Evolutionary conservation across 768 basidiomycete genomes (phyloP).

Genomic region (Suillus variegatus): DNA sequence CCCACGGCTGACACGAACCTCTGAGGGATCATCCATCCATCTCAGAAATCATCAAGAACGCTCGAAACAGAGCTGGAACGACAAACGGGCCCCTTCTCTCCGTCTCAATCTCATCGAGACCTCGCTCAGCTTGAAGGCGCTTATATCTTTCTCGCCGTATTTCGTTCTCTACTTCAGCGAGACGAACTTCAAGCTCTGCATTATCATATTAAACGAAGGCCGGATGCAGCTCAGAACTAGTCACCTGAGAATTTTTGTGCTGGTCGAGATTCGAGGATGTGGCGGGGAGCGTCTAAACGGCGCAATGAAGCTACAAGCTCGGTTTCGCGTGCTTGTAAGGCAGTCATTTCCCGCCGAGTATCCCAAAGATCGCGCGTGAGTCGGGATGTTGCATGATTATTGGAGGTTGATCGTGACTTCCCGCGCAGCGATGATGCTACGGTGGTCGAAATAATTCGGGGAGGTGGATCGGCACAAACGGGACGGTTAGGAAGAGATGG

Average conservation of each 20-base stretch:
- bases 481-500: not conserved
- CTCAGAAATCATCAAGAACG: conserved; percentile 53
- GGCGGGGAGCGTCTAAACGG: not conserved
- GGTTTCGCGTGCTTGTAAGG: conserved; percentile 13
- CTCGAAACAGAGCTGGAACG: conserved; percentile 51
- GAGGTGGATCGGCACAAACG: not conserved
- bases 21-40: conserved; percentile 13
- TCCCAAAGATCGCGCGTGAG: conserved; percentile 21
- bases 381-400: not conserved
- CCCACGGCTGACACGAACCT: not conserved
- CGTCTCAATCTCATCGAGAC: conserved; percentile 31
- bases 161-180: conserved; percentile 15
- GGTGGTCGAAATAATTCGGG: not conserved
- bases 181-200: conserved; percentile 20
- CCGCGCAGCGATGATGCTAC: not conserved
- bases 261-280: not conserved
- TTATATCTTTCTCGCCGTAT: conserved; percentile 37
- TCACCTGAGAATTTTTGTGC: not conserved
- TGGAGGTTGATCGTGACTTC: not conserved
- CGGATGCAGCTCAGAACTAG: not conserved
- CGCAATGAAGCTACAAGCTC: not conserved
- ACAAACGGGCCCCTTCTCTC: conserved; percentile 58
- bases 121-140: conserved; percentile 26
- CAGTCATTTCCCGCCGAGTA: conserved; percentile 24
- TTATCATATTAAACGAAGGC: not conserved